Percentiles rank a stretch among this genome's conserved stretches.
phyloP scores from a whole-genome alignment of 345 rosid species.

The Dipteronia dyeriana region DNA sequence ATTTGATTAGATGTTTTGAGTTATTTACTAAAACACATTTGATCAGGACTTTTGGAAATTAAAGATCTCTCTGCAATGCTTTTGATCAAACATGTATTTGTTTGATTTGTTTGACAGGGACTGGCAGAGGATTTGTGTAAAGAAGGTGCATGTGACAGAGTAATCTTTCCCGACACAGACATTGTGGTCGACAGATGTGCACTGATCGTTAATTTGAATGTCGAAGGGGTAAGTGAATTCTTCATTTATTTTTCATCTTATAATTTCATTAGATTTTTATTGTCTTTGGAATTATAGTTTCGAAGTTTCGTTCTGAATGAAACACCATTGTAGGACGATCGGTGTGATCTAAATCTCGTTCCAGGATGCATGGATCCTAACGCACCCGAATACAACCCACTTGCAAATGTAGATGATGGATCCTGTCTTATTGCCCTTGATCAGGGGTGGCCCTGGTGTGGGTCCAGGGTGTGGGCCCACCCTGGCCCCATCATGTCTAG shows the following conservation, averaged over 20 bases:
- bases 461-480: too few species aligned
- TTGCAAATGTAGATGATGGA: constrained; percentile 85
- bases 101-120: constrained; percentile 76
- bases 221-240: constrained; percentile 70
- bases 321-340: constrained; percentile 62
- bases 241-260: not conserved
- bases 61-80: too few species aligned
- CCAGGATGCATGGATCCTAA: constrained; percentile 77
- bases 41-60: too few species aligned
- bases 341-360: constrained; percentile 72
- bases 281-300: not conserved
- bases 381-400: constrained; percentile 62
- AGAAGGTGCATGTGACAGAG: constrained; percentile 89
- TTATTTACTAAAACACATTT: not conserved
- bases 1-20: not conserved
- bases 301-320: not conserved
- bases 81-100: not conserved
- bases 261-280: not conserved
- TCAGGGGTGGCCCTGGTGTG: too few species aligned
- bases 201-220: constrained; percentile 67
- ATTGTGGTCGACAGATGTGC: constrained; percentile 61
- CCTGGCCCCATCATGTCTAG: too few species aligned
- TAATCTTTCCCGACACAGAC: constrained; percentile 82
- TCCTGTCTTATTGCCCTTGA: constrained; percentile 71
- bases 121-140: constrained; percentile 64